Percentiles rank a stretch among this genome's conserved stretches.
Evolutionary conservation across 2,329 filamentous ascomycete genomes (phyloP).

Genomic region (Tolypocladium ophioglossoides): DNA sequence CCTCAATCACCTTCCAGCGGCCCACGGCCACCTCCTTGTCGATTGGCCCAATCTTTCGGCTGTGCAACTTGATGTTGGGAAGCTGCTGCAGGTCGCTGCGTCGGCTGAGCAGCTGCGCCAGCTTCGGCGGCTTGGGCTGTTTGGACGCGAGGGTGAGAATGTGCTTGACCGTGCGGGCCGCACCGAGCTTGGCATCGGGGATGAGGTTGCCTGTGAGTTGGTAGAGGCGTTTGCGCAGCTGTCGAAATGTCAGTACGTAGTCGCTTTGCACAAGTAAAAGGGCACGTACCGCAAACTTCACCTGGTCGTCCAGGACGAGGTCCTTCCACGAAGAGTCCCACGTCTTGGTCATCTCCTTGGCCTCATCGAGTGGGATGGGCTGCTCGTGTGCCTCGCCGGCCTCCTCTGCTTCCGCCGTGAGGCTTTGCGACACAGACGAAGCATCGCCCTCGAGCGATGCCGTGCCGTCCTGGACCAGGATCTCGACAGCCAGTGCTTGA

Average conservation of each 20-base stretch:
- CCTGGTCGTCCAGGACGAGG: conserved; percentile 43
- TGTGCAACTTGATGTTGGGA: conserved; percentile 61
- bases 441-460: conserved; percentile 28
- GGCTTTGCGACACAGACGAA: conserved; percentile 18
- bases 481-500: conserved; percentile 21
- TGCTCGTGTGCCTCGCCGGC: conserved; percentile 10
- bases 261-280: neutral
- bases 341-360: conserved; percentile 27
- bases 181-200: conserved; percentile 56
- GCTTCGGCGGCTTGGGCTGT: conserved; percentile 46
- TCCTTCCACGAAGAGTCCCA: conserved; percentile 49
- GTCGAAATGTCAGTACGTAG: conserved; percentile 1
- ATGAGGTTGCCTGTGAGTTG: conserved; percentile 72
- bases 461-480: conserved; percentile 30
- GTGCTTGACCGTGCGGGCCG: conserved; percentile 40
- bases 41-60: conserved; percentile 55
- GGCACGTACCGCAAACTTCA: conserved; percentile 64
- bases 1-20: conserved; percentile 69
- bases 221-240: conserved; percentile 74
- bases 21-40: conserved; percentile 64
- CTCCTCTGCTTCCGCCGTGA: conserved; percentile 19
- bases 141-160: conserved; percentile 44
- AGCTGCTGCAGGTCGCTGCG: conserved; percentile 36
- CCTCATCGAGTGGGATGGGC: conserved; percentile 24
- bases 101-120: conserved; percentile 48